These are phyloP conservation scores for Aspergillus egyptiacus DNA, from an alignment of 495 filamentous ascomycete species.

Conservation along the genomic window DNA sequence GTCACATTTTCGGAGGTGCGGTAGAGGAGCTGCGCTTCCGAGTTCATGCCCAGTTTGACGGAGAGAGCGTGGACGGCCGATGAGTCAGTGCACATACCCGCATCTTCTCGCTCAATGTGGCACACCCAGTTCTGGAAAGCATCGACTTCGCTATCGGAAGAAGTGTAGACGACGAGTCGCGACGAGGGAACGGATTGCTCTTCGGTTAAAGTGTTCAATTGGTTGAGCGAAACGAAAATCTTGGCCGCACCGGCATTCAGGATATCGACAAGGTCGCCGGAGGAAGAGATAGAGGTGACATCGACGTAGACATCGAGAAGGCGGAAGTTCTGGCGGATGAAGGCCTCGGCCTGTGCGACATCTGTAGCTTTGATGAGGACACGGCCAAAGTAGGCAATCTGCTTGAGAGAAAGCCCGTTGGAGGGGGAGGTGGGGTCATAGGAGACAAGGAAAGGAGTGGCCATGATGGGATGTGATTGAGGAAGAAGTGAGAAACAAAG, in stretches of 20 bases:
- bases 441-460: constrained; percentile 45
- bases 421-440: constrained; percentile 39
- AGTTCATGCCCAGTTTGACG: constrained; percentile 34
- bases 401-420: constrained; percentile 55
- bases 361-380: constrained; percentile 62
- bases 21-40: constrained; percentile 35
- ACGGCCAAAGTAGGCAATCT: constrained; percentile 72
- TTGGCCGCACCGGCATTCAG: constrained; percentile 83
- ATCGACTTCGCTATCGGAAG: constrained; percentile 31
- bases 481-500: neutral
- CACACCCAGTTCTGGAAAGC: constrained; percentile 34
- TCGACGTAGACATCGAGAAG: constrained; percentile 69
- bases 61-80: constrained; percentile 47
- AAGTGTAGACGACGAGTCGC: constrained; percentile 48
- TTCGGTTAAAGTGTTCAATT: constrained; percentile 48
- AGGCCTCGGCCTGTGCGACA: constrained; percentile 56
- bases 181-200: constrained; percentile 52
- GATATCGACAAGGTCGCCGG: constrained; percentile 68
- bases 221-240: constrained; percentile 70
- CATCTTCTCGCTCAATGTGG: constrained; percentile 46
- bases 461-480: constrained; percentile 30
- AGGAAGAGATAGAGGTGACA: constrained; percentile 59
- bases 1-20: constrained; percentile 30
- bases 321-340: constrained; percentile 62
- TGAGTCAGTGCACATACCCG: constrained; percentile 45